Evolutionary conservation across 176 grass and related monocot genomes (phyloP).

Genomic region (Carex cristatella): DNA sequence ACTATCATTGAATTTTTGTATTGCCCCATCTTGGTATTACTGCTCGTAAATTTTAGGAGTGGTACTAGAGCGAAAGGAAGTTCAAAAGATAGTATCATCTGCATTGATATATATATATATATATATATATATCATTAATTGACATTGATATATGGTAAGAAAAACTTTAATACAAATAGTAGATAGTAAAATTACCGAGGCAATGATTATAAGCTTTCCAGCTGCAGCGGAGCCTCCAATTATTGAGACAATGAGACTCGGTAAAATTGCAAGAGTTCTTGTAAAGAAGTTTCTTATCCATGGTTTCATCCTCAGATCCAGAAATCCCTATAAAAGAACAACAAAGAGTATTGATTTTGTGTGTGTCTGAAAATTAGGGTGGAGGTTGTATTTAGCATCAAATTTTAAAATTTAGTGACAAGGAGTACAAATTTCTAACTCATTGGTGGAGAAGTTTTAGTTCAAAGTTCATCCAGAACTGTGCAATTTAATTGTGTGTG

Average conservation of each 20-base stretch:
- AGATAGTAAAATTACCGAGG: constrained; percentile 57
- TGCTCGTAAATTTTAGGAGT: constrained; percentile 93
- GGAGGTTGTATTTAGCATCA: neutral
- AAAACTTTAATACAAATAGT: neutral
- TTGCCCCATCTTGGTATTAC: constrained; percentile 84
- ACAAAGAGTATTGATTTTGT: neutral
- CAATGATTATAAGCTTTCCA: constrained; percentile 92
- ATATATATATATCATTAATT: neutral
- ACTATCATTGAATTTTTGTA: constrained; percentile 67
- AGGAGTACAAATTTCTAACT: neutral
- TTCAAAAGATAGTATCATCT: constrained; percentile 98
- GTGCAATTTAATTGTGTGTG: neutral
- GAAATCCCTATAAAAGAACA: constrained; percentile 59
- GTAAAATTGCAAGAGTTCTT: constrained; percentile 87
- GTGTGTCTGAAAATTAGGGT: neutral
- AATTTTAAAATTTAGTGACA: neutral
- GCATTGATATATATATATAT: constrained; percentile 23
- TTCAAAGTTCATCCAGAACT: neutral
- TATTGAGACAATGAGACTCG: constrained; percentile 75
- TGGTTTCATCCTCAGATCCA: constrained; percentile 85
- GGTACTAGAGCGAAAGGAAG: constrained; percentile 94
- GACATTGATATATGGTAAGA: neutral
- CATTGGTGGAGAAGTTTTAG: neutral
- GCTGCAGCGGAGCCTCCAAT: constrained; percentile 93
- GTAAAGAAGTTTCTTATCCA: constrained; percentile 89